Conservation (phyloP, 441 rosid genomes). For the Pelargonium exstipulatum region DNA sequence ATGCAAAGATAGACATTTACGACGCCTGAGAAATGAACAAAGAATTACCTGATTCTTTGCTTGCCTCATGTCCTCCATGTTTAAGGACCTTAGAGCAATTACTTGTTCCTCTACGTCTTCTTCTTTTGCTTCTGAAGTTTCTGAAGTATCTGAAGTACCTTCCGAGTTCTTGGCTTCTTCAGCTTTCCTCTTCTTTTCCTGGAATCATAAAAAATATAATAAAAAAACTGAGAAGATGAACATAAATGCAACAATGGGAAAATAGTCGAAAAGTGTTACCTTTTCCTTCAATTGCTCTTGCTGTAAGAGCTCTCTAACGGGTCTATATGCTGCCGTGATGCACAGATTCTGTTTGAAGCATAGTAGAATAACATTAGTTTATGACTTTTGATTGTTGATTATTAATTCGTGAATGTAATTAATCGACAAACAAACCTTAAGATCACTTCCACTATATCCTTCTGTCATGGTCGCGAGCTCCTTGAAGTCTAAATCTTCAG, state of each 20-base stretch:
- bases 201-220: background rate
- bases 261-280: slow-evolving; percentile 29
- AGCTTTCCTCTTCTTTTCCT: slow-evolving; percentile 40
- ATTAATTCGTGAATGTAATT: background rate
- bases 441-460: slow-evolving; percentile 94
- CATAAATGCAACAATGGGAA: background rate
- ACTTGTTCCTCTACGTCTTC: slow-evolving; percentile 49
- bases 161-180: slow-evolving; percentile 47
- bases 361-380: slow-evolving; percentile 12
- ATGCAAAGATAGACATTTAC: no score
- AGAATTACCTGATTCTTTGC: slow-evolving; percentile 87
- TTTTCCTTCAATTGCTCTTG: slow-evolving; percentile 68
- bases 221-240: background rate
- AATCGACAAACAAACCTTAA: slow-evolving; percentile 56
- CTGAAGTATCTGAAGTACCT: slow-evolving; percentile 30
- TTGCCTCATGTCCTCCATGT: slow-evolving; percentile 84
- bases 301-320: slow-evolving; percentile 81
- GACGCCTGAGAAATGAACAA: background rate
- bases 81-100: slow-evolving; percentile 60
- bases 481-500: slow-evolving; percentile 64
- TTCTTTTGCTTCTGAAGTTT: slow-evolving; percentile 25
- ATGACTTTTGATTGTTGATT: background rate
- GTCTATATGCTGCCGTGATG: slow-evolving; percentile 86
- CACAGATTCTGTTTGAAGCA: slow-evolving; percentile 73
- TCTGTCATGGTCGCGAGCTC: slow-evolving; percentile 86